A percentile compares a stretch with the other conserved stretches of the same genome.
Evolutionary conservation across 805 yeast species (phyloP).

Genomic region (Ogataea trehalophila): DNA sequence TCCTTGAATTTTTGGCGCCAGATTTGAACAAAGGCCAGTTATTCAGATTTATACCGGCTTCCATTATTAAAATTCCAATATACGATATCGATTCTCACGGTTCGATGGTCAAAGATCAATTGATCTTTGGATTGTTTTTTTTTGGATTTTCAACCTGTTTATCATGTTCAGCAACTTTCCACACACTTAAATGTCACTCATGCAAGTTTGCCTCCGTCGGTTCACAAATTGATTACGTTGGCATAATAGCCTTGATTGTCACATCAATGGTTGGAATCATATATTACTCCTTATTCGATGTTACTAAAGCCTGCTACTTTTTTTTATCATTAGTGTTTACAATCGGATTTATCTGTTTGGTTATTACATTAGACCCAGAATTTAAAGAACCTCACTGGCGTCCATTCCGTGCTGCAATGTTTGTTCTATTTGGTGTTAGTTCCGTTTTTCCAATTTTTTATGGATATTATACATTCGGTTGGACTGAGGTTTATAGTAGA

Average conservation of each 20-base stretch:
- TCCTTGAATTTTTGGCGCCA: background rate
- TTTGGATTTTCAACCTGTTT: slow-evolving; percentile 42
- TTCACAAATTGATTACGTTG: slow-evolving; percentile 51
- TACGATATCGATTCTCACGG: slow-evolving; percentile 8
- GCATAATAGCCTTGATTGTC: slow-evolving; percentile 47
- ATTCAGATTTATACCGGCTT: slow-evolving; percentile 19
- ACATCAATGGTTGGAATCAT: slow-evolving; percentile 39
- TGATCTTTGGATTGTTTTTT: slow-evolving; percentile 40
- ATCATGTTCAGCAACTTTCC: slow-evolving; percentile 46
- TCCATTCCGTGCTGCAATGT: slow-evolving; percentile 71
- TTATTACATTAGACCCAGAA: slow-evolving; percentile 56
- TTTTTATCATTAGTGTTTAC: slow-evolving; percentile 43
- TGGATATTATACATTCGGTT: slow-evolving; percentile 49
- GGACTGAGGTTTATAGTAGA: slow-evolving; percentile 40
- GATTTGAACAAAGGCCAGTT: slow-evolving; percentile 10
- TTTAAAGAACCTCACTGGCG: slow-evolving; percentile 73
- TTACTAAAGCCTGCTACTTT: slow-evolving; percentile 26
- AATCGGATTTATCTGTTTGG: slow-evolving; percentile 59
- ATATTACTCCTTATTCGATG: slow-evolving; percentile 42
- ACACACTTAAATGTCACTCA: slow-evolving; percentile 48
- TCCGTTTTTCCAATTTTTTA: slow-evolving; percentile 65
- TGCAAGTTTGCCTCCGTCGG: slow-evolving; percentile 37
- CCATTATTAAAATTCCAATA: slow-evolving; percentile 23
- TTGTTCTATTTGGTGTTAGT: slow-evolving; percentile 74
- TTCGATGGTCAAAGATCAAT: slow-evolving; percentile 32